Percentiles rank a stretch among this genome's conserved stretches.
Conservation (phyloP, 2,329 filamentous ascomycete genomes). For the Ophiobolus disseminans region DNA sequence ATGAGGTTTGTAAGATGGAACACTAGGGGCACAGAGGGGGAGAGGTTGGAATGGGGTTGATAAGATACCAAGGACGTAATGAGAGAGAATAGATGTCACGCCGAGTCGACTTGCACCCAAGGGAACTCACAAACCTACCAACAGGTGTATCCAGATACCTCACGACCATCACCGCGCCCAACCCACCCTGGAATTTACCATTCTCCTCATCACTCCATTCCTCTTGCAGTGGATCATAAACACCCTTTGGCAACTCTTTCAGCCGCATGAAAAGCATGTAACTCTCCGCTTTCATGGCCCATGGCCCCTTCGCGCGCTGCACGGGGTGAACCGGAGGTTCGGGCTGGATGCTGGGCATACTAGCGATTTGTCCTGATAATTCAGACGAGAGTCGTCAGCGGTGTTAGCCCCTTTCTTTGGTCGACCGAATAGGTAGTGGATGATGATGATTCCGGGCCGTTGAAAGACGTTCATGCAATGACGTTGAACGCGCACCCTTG, state of each 20-base stretch:
- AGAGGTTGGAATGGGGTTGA: background rate
- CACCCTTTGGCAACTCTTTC: slow-evolving; percentile 27
- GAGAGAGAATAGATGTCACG: background rate
- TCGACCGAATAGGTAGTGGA: too few species aligned
- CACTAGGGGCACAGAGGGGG: background rate
- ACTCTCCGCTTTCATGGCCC: slow-evolving; percentile 32
- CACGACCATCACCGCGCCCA: slow-evolving; percentile 38
- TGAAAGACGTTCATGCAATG: too few species aligned
- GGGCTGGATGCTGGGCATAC: slow-evolving; percentile 1
- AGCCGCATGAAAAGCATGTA: slow-evolving; percentile 36
- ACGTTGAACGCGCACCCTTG: too few species aligned
- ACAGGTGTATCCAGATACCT: slow-evolving; percentile 42
- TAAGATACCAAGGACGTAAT: background rate
- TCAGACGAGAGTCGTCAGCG: background rate
- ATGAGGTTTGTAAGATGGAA: background rate
- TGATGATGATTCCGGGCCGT: too few species aligned
- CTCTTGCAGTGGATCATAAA: slow-evolving; percentile 37
- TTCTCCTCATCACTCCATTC: slow-evolving; percentile 18
- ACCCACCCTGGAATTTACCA: slow-evolving; percentile 34
- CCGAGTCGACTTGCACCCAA: too few species aligned
- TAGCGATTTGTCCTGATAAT: background rate
- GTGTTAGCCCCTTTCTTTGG: background rate
- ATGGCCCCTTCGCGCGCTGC: slow-evolving; percentile 28
- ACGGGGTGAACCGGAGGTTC: slow-evolving; percentile 30
- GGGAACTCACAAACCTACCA: slow-evolving; percentile 26